Conservation (phyloP, 2,329 filamentous ascomycete species). For the Colletotrichum neosansevieriae region DNA sequence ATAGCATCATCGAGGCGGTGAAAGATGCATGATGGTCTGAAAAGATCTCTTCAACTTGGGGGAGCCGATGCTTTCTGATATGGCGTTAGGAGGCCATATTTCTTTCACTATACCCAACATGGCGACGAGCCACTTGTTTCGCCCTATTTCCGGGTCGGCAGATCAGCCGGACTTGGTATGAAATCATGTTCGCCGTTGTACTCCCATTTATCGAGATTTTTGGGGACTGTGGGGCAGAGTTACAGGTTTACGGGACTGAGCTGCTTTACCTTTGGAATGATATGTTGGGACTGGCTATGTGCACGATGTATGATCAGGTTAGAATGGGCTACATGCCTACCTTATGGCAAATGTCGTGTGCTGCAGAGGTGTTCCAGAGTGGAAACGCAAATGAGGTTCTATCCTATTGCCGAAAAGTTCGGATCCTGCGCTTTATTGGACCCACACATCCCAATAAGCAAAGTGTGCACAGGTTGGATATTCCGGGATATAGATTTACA, state of each 20-base stretch:
- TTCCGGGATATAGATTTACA: too few relatives aligned
- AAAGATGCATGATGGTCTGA: conserved; percentile 52
- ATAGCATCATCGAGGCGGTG: conserved; percentile 67
- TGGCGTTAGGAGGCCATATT: conserved; percentile 37
- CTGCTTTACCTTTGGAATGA: conserved; percentile 20
- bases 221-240: conserved; percentile 8
- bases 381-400: not conserved
- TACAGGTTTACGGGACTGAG: conserved; percentile 5
- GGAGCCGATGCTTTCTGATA: conserved; percentile 13
- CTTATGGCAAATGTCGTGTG: conserved; percentile 3
- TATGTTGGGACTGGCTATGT: conserved; percentile 1
- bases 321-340: not conserved
- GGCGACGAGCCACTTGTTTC: conserved; percentile 17
- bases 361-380: not conserved
- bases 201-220: conserved; percentile 25
- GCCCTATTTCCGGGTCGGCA: conserved; percentile 2
- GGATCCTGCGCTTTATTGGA: too few relatives aligned
- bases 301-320: conserved; percentile 12
- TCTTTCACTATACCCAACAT: conserved; percentile 33
- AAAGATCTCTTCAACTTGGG: not conserved
- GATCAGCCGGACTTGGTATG: conserved; percentile 4
- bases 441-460: too few relatives aligned
- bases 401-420: not conserved
- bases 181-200: conserved; percentile 14
- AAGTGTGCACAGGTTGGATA: too few relatives aligned